Conservation (phyloP, 768 basidiomycete species). For the Lactifluus pinguis region DNA sequence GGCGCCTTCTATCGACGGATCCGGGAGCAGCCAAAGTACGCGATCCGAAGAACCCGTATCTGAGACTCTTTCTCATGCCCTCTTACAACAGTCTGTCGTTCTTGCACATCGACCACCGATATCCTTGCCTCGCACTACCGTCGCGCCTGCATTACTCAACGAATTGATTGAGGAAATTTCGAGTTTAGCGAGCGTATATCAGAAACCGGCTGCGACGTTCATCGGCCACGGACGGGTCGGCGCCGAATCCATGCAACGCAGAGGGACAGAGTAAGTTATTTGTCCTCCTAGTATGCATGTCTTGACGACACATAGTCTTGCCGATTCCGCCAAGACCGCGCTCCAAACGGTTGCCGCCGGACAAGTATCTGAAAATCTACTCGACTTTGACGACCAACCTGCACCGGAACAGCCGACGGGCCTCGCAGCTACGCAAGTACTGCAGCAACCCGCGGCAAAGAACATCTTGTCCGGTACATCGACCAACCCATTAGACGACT, state of each 20-base stretch:
- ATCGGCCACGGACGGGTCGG: constrained; percentile 86
- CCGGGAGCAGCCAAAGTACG: constrained; percentile 48
- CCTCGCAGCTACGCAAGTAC: constrained; percentile 66
- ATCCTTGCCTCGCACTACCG: constrained; percentile 83
- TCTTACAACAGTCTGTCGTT: constrained; percentile 56
- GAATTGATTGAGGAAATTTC: constrained; percentile 89
- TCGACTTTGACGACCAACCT: constrained; percentile 77
- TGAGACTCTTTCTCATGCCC: background rate
- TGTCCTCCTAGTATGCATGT: background rate
- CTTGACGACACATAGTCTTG: constrained; percentile 29
- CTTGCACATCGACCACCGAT: constrained; percentile 90
- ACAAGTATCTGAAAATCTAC: constrained; percentile 88
- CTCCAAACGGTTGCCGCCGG: constrained; percentile 85
- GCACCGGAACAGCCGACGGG: constrained; percentile 59
- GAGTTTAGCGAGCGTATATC: constrained; percentile 90
- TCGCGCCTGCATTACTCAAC: constrained; percentile 78
- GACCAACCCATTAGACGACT: no score
- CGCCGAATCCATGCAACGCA: constrained; percentile 65
- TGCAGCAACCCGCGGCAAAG: constrained; percentile 62
- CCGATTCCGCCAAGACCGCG: constrained; percentile 71
- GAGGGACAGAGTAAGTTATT: constrained; percentile 46
- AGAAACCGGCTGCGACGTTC: constrained; percentile 95
- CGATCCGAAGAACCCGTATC: background rate
- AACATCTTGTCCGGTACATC: constrained; percentile 43
- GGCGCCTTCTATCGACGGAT: constrained; percentile 91